Base-by-base conservation (phyloP, 768 basidiomycete genomes). In the Melanogaster broomeanus region DNA sequence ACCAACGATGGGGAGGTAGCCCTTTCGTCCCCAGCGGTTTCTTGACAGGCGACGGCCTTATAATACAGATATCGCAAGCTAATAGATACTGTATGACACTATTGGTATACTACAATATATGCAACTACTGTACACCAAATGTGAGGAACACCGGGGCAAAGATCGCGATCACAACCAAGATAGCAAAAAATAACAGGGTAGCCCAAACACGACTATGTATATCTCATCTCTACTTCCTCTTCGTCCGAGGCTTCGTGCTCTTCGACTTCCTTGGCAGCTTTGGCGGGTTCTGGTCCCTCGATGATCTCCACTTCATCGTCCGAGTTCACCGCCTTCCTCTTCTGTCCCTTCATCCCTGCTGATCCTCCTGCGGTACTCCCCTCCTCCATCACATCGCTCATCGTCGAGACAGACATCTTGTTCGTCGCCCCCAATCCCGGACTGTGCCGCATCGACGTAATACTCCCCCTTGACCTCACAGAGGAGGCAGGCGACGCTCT, bases 241-340 rank as follows among this genome's bases (percentile, higher is more conserved):
- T 80, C 6, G 71, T 66, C 38, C 72, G 76, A 12, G 71, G 53
- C 58, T 74, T 80, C 6, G 66, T 48, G 10, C 6, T 40, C 27
- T 63, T 63, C 18, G 44, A 16, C 40, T 68, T 69, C n/a, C 61
- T 71, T 78, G 59, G 45, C 54, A 57, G 65, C 58, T 58, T 72
- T 77, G 52, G 68, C 72, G 49, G 63, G 50, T 8, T 73, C 53
- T 10, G 81, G 72, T 0, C 77, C 81, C 34, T 81, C 78, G 3
- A 81, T 60, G 49, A 80, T 75, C 50, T 81, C 80, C 15, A 80
- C 65, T 22, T 85, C 84, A 52, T 84, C 81, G 42, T 84, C 83
- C 46, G 77, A 77, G 21, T 55, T 49, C 4, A 73, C 72, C 12
- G 74, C 71, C 65, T 82, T 86, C 19, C 87, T 75, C 65, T 88